Percentiles rank a stretch among this genome's conserved stretches.
These are phyloP conservation scores for Knufia fluminis DNA, from an alignment of 2,329 filamentous ascomycete species.

Conservation along the genomic window DNA sequence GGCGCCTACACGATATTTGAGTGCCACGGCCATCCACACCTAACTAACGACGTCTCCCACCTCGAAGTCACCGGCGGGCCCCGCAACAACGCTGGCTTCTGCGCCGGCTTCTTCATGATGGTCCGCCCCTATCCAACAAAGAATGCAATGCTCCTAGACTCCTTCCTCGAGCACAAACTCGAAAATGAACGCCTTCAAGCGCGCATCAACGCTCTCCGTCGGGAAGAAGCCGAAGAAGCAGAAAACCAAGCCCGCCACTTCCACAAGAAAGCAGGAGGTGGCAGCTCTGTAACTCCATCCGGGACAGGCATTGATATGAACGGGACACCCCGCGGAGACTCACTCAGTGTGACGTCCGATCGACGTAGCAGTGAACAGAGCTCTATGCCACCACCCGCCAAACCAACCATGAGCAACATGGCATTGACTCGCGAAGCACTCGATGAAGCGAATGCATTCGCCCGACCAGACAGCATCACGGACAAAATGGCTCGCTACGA, in stretches of 20 bases:
- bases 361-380: conserved; percentile 24
- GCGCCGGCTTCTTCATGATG: conserved; percentile 90
- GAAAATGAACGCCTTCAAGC: conserved; percentile 83
- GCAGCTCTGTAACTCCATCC: conserved; percentile 15
- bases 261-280: conserved; percentile 20
- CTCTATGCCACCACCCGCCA: conserved; percentile 59
- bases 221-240: conserved; percentile 73
- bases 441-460: conserved; percentile 59
- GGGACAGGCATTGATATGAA: conserved; percentile 12
- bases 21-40: conserved; percentile 84
- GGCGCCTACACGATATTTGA: conserved; percentile 73
- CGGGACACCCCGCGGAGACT: conserved; percentile 5
- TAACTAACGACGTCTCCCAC: conserved; percentile 52
- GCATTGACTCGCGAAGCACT: conserved; percentile 72
- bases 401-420: conserved; percentile 52
- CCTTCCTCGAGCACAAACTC: conserved; percentile 92
- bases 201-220: conserved; percentile 73
- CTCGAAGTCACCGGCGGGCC: conserved; percentile 44
- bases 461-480: conserved; percentile 63
- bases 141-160: conserved; percentile 76
- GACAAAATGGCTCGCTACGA: conserved; percentile 83
- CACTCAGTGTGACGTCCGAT: conserved; percentile 15
- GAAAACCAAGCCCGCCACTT: conserved; percentile 47
- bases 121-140: conserved; percentile 81
- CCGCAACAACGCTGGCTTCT: conserved; percentile 59